Percentiles rank a stretch among this genome's conserved stretches.
Evolutionary conservation across 176 grass and related monocot species (phyloP).

Genomic region (Alloteropsis semialata): DNA sequence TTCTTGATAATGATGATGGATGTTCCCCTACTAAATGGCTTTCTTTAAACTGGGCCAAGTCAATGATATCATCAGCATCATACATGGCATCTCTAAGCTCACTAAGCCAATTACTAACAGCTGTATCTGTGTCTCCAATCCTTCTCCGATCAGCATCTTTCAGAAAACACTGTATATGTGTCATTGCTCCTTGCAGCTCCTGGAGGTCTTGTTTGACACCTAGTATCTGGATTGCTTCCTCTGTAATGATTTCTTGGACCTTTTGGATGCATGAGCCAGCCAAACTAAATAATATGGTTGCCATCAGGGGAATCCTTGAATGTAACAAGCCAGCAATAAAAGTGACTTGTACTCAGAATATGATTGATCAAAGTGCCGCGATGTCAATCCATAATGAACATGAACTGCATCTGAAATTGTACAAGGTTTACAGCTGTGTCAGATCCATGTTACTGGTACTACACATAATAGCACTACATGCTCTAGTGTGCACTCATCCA

Average conservation of each 20-base stretch:
- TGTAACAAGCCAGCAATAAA: no score
- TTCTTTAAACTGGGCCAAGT: constrained; percentile 8
- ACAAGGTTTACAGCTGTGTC: no score
- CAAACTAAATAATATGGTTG: constrained; percentile 24
- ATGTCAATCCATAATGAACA: no score
- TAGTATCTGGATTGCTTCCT: constrained; percentile 21
- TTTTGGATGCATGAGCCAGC: not conserved
- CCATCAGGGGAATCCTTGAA: not conserved
- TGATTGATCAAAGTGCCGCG: no score
- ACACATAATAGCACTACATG: no score
- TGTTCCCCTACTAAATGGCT: not conserved
- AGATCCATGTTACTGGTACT: no score
- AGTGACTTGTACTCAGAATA: no score
- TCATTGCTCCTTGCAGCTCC: not conserved
- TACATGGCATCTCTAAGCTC: constrained; percentile 45
- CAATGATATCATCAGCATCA: constrained; percentile 44
- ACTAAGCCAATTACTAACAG: constrained; percentile 17
- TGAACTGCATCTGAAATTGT: no score
- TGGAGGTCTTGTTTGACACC: constrained; percentile 26
- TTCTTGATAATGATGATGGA: not conserved
- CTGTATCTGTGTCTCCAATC: not conserved
- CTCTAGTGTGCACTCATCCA: no score
- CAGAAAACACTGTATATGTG: constrained; percentile 20
- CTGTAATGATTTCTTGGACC: not conserved
- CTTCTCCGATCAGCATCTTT: constrained; percentile 24